Evolutionary conservation across 108 stramenopile genomes (phyloP).

Genomic region (Pseudonitzschia pungens): DNA sequence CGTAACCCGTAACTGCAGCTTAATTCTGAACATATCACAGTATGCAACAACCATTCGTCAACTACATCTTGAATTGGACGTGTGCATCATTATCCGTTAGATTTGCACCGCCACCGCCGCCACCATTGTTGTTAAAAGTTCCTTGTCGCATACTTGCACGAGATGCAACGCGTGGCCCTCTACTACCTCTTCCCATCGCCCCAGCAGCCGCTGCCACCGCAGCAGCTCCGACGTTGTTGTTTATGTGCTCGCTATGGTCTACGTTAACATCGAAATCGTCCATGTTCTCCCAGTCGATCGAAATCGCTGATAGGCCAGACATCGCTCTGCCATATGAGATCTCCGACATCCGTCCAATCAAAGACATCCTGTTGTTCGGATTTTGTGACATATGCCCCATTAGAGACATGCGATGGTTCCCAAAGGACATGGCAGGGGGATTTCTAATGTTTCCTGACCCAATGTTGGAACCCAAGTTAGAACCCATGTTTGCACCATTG

Average conservation of each 20-base stretch:
- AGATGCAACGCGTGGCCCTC: constrained; percentile 13
- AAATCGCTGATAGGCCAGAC: constrained; percentile 83
- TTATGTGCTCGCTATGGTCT: constrained; percentile 86
- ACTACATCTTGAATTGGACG: constrained; percentile 12
- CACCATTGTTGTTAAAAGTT: background rate
- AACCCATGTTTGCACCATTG: background rate
- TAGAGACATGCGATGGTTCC: constrained; percentile 46
- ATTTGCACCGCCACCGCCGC: constrained; percentile 1
- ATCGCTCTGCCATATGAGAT: constrained; percentile 85
- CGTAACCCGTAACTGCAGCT: constrained; percentile 3
- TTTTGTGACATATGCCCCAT: constrained; percentile 22
- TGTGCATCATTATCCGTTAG: constrained; percentile 6
- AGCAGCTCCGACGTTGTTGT: constrained; percentile 48
- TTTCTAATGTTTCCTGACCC: constrained; percentile 11
- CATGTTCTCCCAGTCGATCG: constrained; percentile 92
- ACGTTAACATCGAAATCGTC: constrained; percentile 89
- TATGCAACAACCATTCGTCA: background rate
- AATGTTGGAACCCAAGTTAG: background rate
- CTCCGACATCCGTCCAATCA: constrained; percentile 51
- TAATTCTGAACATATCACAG: background rate
- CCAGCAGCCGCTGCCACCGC: constrained; percentile 8
- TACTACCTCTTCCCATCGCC: constrained; percentile 15
- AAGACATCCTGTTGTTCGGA: constrained; percentile 10
- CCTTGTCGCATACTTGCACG: background rate
- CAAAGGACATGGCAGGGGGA: constrained; percentile 37